Evolutionary conservation across 106 monocot genomes (phyloP), one percentile per base, ranked within the genome.

Genomic region (Dioscorea alata): DNA sequence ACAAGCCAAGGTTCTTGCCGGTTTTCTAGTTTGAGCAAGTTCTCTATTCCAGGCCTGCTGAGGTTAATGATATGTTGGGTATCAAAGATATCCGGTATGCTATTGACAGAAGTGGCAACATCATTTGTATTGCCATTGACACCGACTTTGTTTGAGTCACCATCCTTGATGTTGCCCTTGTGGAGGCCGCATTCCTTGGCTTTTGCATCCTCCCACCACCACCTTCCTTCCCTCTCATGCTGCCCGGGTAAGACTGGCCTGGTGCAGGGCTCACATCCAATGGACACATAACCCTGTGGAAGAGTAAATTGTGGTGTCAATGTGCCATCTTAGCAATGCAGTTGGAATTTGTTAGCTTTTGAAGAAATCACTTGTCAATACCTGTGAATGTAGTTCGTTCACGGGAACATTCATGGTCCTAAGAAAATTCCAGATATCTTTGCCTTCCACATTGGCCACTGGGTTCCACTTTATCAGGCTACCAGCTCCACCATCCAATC

Each of bases 131-230:
- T 82, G 8, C 72, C 71, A 12, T 85, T 75, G 1, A 25, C 48
- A 0, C 73, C 61, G 2, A 25, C 52, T 24, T 51, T 22, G 3
- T 19, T 16, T 33, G 52, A 49, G 16, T 73, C 77, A 6, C 74
- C 53, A 13, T 82, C 71, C n/a, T 33, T 20, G 53, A 97, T 83
- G 76, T 97, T 97, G 15, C 92, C 96, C 66, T 97, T 97, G 82
- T 97, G 96, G 4, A 97, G 86, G 4, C 96, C 96, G 16, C 96
- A 97, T 66, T 97, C 96, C 65, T 97, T 97, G 18, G 92, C 96
- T 80, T 69, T 86, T 6, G 96, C 86, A 70, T 97, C 96, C 82
- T 97, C 96, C 96, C 96, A 97, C 96, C 96, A 97, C 96, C 96
- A 97, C 67, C 96, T 78, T 8, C 96, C 96, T 75, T 97, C 96